Conservation (phyloP, 2,329 filamentous ascomycete species). For the Phaeosphaeriaceae sp. region DNA sequence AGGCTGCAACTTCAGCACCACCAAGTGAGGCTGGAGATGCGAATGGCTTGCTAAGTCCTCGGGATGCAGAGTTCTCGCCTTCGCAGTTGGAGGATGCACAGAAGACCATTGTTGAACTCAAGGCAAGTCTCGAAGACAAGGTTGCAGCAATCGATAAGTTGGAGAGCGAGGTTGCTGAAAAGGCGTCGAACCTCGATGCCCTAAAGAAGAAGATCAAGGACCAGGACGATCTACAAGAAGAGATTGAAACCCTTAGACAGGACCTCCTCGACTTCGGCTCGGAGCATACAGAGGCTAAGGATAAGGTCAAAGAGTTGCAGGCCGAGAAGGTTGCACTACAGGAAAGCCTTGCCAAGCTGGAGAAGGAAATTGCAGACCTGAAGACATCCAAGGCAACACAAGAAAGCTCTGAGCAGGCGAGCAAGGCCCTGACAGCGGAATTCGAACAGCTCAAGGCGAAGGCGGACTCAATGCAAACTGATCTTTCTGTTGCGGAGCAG, state of each 20-base stretch:
- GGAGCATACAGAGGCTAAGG: conserved; percentile 83
- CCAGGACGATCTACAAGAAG: conserved; percentile 79
- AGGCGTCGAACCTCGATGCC: conserved; percentile 75
- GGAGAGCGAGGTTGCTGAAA: conserved; percentile 52
- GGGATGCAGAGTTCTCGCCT: conserved; percentile 53
- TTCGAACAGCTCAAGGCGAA: conserved; percentile 77
- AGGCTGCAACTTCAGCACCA: conserved; percentile 44
- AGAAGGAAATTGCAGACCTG: conserved; percentile 72
- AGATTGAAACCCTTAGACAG: conserved; percentile 84
- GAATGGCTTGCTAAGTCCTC: conserved; percentile 42
- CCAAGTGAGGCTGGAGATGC: conserved; percentile 49
- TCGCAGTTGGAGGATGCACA: conserved; percentile 39
- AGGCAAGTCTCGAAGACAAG: conserved; percentile 45
- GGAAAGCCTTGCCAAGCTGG: conserved; percentile 70
- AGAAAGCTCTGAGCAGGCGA: conserved; percentile 60
- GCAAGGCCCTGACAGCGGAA: conserved; percentile 67
- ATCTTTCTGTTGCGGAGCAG: conserved; percentile 85
- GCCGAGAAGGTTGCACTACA: conserved; percentile 73
- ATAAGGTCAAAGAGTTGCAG: conserved; percentile 74
- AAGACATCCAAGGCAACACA: conserved; percentile 57
- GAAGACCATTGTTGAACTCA: conserved; percentile 39
- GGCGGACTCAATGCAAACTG: conserved; percentile 75
- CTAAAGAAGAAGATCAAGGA: conserved; percentile 77
- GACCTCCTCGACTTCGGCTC: conserved; percentile 81
- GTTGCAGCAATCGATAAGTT: conserved; percentile 42